A percentile compares a stretch with the other conserved stretches of the same genome.
Evolutionary conservation across 202 grass and related monocot species (phyloP).

Genomic region (Schoenoplectus triqueter): DNA sequence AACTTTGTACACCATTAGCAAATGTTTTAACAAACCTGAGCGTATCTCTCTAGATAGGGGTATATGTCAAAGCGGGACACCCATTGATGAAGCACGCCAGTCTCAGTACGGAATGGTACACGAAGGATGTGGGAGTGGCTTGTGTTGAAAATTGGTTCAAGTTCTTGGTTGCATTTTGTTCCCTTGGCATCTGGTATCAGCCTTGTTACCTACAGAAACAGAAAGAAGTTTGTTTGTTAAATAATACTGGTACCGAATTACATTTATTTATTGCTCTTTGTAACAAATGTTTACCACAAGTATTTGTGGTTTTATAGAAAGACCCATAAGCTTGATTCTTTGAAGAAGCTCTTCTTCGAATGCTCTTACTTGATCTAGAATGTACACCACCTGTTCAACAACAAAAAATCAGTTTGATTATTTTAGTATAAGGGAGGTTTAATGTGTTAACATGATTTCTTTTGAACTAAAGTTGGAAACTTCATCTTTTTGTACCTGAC

Average conservation of each 20-base stretch:
- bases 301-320: constrained; percentile 84
- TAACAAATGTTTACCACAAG: constrained; percentile 71
- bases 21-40: constrained; percentile 59
- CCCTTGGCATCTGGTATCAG: constrained; percentile 90
- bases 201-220: constrained; percentile 69
- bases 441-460: not conserved
- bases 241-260: not conserved
- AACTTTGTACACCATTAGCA: not conserved
- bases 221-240: constrained; percentile 10
- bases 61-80: constrained; percentile 95
- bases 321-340: constrained; percentile 84
- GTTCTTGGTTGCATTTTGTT: constrained; percentile 92
- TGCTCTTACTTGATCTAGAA: constrained; percentile 91
- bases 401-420: constrained; percentile 22
- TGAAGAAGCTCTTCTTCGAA: constrained; percentile 89
- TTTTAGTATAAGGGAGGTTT: not conserved
- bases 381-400: constrained; percentile 78
- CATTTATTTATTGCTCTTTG: constrained; percentile 26
- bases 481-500: constrained; percentile 57
- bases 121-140: constrained; percentile 81
- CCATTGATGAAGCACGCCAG: constrained; percentile 71
- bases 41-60: constrained; percentile 95
- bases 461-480: not conserved
- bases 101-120: constrained; percentile 74
- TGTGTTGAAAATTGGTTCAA: constrained; percentile 72